Evolutionary conservation across 1,284 basidiomycete species (phyloP).

Genomic region (Cutaneotrichosporon dermatis): DNA sequence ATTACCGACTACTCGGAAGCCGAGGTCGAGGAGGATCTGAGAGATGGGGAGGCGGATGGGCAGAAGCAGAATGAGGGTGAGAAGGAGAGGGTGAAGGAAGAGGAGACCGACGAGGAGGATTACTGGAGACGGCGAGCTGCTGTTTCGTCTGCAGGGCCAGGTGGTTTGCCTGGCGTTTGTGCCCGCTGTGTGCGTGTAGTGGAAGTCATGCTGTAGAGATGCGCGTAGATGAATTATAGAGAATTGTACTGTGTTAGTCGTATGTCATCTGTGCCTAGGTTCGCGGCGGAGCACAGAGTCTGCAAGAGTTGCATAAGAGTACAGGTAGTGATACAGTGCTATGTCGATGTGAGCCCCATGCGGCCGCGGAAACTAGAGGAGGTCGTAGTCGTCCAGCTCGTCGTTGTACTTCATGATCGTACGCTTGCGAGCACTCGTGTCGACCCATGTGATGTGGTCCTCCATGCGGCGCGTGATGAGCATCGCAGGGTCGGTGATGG

Average conservation of each 20-base stretch:
- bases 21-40: background rate
- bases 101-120: background rate
- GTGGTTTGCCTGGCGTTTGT: too few species aligned
- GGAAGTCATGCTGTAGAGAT: too few species aligned
- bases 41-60: too few species aligned
- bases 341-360: background rate
- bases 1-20: background rate
- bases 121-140: background rate
- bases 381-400: slow-evolving; percentile 89
- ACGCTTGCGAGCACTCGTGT: slow-evolving; percentile 93
- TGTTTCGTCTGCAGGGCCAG: too few species aligned
- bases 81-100: background rate
- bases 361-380: slow-evolving; percentile 55
- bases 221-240: background rate
- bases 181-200: too few species aligned
- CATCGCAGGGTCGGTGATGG: slow-evolving; percentile 93
- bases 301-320: background rate
- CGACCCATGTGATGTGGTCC: slow-evolving; percentile 99
- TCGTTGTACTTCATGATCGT: slow-evolving; percentile 96
- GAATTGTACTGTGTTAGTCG: background rate
- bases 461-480: slow-evolving; percentile 97
- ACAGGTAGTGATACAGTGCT: slow-evolving; percentile 3
- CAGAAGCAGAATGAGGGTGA: background rate
- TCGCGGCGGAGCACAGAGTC: background rate
- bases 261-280: background rate